Evolutionary conservation across 331 rosid species (phyloP), one percentile per base, ranked within the genome.

Genomic region (Dryas integrifolia): DNA sequence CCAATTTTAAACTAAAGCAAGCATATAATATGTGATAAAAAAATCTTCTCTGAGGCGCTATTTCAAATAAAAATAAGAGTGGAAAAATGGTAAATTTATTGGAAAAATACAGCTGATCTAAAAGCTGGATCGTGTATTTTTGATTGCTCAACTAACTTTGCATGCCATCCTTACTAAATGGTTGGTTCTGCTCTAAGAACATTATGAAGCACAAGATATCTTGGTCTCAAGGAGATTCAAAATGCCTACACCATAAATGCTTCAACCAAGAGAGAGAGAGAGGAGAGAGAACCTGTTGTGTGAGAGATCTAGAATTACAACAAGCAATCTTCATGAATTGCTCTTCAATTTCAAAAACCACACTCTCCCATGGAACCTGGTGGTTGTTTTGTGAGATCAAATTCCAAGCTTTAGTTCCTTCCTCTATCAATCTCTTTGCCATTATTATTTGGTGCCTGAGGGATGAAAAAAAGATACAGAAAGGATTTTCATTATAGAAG

Each of bases 361-460:
- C 86, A 53, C 75, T 82, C 81, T 83, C 92, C 98, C 98, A 94
- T 40, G 40, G 91, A 84, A 89, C 83, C 64, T 76, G 84, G 58
- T 80, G 55, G 73, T 83, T 88, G 73, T 85, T 88, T 78, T 81
- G 96, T 58, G 97, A 85, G 77, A 94, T 80, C 24, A 56, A 80
- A 69, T 84, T 88, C 98, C 98, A 94, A 74, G 81, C 89, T 78
- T 84, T 86, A 51, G 79, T 89, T 82, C 98, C 98, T 65, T 89
- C 96, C 75, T 85, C 92, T 26, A 91, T 77, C 80, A 94, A 80
- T 76, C 78, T 75, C 81, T 87, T 94, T 59, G 92, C 79, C 80
- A 89, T 80, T 74, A 83, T 58, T 70, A 94, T 88, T 84, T 94
- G 97, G 81, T 83, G 84, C 89, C 97, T 94, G 86, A 66, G 76